Conservation (phyloP, 1,284 basidiomycete species). For the Singerocomus rubriflavus region DNA sequence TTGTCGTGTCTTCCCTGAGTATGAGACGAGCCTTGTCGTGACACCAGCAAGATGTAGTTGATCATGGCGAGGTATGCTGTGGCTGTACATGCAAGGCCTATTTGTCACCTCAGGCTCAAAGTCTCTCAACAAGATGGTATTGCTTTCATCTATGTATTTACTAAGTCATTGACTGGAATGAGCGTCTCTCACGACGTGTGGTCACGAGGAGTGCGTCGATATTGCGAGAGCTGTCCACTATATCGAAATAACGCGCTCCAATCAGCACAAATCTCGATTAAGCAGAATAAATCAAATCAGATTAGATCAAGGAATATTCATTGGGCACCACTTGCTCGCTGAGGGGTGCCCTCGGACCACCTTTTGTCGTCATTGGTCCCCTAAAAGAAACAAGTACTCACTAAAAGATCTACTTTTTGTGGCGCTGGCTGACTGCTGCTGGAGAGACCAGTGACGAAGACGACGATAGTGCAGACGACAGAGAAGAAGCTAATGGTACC, state of each 20-base stretch:
- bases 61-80: constrained; percentile 52
- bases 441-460: constrained; percentile 3
- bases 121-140: not conserved
- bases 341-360: constrained; percentile 65
- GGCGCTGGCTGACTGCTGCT: not conserved
- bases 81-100: constrained; percentile 23
- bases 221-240: not conserved
- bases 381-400: constrained; percentile 22
- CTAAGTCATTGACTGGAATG: not conserved
- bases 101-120: not conserved
- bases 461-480: not conserved
- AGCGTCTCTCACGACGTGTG: not conserved
- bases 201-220: not conserved
- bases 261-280: constrained; percentile 10
- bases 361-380: constrained; percentile 59
- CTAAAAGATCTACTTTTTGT: constrained; percentile 16
- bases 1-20: constrained; percentile 1
- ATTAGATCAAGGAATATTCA: constrained; percentile 85
- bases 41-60: constrained; percentile 89
- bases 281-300: constrained; percentile 46
- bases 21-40: constrained; percentile 77
- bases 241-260: not conserved
- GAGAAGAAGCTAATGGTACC: constrained; percentile 2
- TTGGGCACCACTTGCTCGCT: constrained; percentile 41
- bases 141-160: not conserved